Percentiles rank a stretch among this genome's conserved stretches.
These are phyloP conservation scores for Scopulariopsis brevicaulis DNA, from an alignment of 2,329 filamentous ascomycete species.

Conservation along the genomic window DNA sequence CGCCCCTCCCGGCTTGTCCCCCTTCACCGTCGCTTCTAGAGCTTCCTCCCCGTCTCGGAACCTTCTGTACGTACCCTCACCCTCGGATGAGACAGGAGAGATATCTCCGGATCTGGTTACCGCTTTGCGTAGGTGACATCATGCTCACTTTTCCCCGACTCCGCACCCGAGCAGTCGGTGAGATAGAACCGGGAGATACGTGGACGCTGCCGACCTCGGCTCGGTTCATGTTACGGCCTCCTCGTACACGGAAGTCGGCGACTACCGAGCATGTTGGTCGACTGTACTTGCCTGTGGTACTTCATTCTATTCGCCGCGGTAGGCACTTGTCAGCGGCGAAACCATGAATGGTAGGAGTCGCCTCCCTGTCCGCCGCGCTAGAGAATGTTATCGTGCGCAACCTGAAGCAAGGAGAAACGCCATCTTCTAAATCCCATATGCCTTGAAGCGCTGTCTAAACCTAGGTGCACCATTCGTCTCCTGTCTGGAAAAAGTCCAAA, in stretches of 20 bases:
- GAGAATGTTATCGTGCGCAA: not conserved
- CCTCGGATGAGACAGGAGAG: no score
- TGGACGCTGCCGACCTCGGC: not conserved
- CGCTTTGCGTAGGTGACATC: not conserved
- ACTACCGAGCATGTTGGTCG: not conserved
- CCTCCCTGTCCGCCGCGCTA: not conserved
- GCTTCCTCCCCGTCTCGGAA: not conserved
- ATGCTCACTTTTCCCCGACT: not conserved
- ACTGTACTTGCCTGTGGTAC: not conserved
- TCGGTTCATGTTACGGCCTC: not conserved
- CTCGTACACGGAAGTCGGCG: not conserved
- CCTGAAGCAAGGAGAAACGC: not conserved
- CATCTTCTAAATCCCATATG: not conserved
- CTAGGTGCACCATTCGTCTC: not conserved
- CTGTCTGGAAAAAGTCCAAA: not conserved
- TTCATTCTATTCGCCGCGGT: not conserved
- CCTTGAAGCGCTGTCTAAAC: not conserved
- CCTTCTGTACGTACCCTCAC: not conserved
- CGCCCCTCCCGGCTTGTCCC: not conserved
- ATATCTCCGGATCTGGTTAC: no score
- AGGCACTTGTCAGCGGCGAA: not conserved
- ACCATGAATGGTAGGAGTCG: not conserved
- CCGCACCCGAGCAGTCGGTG: not conserved
- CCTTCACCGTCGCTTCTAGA: not conserved
- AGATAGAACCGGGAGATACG: not conserved